Evolutionary conservation across 495 filamentous ascomycete genomes (phyloP).

Genomic region (Penicillium paxilli): DNA sequence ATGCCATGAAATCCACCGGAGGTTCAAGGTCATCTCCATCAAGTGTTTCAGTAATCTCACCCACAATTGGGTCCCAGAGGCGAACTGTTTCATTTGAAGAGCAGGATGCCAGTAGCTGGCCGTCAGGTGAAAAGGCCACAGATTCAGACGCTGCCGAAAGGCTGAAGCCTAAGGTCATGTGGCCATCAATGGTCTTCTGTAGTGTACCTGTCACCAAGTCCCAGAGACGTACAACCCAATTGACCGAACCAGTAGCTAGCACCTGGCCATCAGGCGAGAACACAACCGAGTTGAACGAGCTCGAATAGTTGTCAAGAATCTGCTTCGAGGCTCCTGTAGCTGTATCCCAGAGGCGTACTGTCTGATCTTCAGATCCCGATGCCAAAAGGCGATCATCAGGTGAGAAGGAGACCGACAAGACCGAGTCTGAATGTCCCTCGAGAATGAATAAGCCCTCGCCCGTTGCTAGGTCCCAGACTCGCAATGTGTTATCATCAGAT

Average conservation of each 20-base stretch:
- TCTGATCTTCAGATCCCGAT: conserved; percentile 21
- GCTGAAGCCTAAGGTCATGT: conserved; percentile 1
- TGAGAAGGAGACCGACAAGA: conserved; percentile 17
- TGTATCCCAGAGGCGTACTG: conserved; percentile 28
- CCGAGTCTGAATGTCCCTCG: conserved; percentile 3
- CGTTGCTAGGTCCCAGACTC: conserved; percentile 26
- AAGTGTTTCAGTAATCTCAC: neutral
- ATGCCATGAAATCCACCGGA: neutral
- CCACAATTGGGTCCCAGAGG: conserved; percentile 23
- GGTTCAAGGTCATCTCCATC: neutral
- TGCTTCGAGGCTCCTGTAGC: conserved; percentile 6
- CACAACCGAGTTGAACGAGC: conserved; percentile 12
- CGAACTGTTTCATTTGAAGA: conserved; percentile 16
- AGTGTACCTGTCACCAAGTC: conserved; percentile 9
- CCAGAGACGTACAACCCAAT: conserved; percentile 37
- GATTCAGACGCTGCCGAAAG: neutral
- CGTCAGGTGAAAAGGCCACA: conserved; percentile 24
- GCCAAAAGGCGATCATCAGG: conserved; percentile 15
- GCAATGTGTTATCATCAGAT: conserved; percentile 6
- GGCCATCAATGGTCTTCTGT: conserved; percentile 6
- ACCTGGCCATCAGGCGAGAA: conserved; percentile 35
- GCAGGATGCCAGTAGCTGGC: conserved; percentile 14
- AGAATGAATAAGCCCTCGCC: conserved; percentile 3
- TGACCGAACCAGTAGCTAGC: conserved; percentile 26
- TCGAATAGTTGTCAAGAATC: conserved; percentile 20